phyloP scores from a whole-genome alignment of 768 basidiomycete species.

The Boletus tylopilopsis region DNA sequence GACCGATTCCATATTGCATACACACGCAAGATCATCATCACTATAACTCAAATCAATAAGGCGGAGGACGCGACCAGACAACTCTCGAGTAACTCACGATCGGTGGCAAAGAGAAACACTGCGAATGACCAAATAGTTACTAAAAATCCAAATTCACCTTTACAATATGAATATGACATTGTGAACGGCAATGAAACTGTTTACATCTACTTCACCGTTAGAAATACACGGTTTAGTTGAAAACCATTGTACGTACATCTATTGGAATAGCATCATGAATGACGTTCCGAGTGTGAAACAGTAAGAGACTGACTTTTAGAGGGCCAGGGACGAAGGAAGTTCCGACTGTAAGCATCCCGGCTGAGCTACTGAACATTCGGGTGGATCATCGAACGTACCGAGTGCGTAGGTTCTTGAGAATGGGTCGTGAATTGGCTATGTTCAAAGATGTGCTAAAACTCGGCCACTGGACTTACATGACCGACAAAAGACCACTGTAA shows the following conservation, averaged over 20 bases:
- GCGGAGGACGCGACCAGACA: too few species aligned
- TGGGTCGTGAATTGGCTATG: neutral
- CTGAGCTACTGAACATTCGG: neutral
- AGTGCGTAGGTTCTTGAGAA: neutral
- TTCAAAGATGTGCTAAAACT: neutral
- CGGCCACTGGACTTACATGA: neutral
- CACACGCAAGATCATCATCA: conserved; percentile 3
- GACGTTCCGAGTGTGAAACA: neutral
- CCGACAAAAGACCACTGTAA: neutral
- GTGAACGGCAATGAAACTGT: neutral
- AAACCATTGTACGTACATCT: neutral
- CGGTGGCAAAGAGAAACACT: neutral
- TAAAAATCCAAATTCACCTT: neutral
- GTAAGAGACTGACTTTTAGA: neutral
- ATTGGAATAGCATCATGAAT: neutral
- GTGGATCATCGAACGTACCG: neutral
- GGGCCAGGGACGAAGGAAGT: neutral
- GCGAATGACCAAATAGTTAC: neutral
- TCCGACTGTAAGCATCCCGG: neutral
- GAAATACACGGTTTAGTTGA: neutral
- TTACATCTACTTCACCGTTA: neutral
- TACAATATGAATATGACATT: neutral
- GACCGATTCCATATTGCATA: neutral
- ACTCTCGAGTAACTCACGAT: conserved; percentile 1
- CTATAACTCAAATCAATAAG: neutral